Evolutionary conservation across 139 green algal species (phyloP), one percentile per base, ranked within the genome.

Genomic region (Diplosphaera chodatii): DNA sequence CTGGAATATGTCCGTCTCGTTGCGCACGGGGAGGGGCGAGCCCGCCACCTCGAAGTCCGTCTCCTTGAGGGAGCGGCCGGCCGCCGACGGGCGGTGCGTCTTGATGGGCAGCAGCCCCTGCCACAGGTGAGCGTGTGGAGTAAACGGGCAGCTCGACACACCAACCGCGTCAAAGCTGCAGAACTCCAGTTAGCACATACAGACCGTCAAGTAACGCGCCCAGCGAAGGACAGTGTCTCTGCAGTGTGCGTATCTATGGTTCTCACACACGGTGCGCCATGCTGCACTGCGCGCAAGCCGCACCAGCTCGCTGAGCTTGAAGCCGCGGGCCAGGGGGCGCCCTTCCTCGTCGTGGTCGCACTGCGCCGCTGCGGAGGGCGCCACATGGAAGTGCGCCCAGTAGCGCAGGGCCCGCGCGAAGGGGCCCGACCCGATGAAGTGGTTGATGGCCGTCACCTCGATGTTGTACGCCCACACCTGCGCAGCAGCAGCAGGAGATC

Each of bases 1-100:
- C n/a, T n/a, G n/a, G n/a, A 79, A 79, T 28, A 79, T 79, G 29
- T 74, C 68, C 16, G 68, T 66, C 63, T 79, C 74, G 21, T 34
- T 59, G 10, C 48, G 48, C 48, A 59, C 48, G 18, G 48, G 48
- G 3, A 59, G 48, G 13, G 48, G 48, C 48, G 48, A 59, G 48
- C 48, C 48, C 48, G 25, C 48, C 48, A 59, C 3, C 10, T 59
- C 48, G 48, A 27, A 59, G 16, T 59, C 48, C 16, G 13, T 25
- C 8, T 59, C 48, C 48, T 18, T 3, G 13, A 27, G 48, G 3
- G 18, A n/a, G 48, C 16, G 16, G 16, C 18, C 18, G 10, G 48
- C 48, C 3, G 37, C 37, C 6, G 37, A 6, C 37, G 6, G 37
- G 3, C 48, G 4, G 25, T 59, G 48, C 48, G 48, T 25, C 48